Percentiles rank a stretch among this genome's conserved stretches.
Conservation (phyloP, 2,329 filamentous ascomycete genomes). For the Davidsoniella neocaledoniae region DNA sequence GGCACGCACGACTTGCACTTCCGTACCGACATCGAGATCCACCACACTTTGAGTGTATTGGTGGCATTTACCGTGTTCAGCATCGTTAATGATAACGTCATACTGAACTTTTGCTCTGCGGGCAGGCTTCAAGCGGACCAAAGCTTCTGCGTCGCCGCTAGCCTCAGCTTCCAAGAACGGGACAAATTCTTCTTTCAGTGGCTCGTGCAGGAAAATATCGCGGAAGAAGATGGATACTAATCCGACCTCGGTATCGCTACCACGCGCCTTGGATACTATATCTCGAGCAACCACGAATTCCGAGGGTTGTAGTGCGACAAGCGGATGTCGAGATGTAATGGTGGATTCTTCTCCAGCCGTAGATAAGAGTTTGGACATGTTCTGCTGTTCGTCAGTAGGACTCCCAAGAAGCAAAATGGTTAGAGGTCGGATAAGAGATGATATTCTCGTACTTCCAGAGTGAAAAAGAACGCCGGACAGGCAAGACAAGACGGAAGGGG, state of each 20-base stretch:
- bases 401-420: no score
- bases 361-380: background rate
- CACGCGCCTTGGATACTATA: constrained; percentile 17
- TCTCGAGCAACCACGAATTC: constrained; percentile 34
- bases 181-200: constrained; percentile 39
- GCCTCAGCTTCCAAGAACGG: constrained; percentile 41
- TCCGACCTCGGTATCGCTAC: constrained; percentile 14
- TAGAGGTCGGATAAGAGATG: no score
- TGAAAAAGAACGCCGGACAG: no score
- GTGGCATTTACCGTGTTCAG: constrained; percentile 14
- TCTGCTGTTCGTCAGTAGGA: background rate
- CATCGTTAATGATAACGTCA: constrained; percentile 20
- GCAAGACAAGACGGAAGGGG: no score
- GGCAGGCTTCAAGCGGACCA: constrained; percentile 19
- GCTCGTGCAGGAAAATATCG: constrained; percentile 45
- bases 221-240: constrained; percentile 27
- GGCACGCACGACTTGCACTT: constrained; percentile 10
- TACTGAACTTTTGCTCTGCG: constrained; percentile 31
- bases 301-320: constrained; percentile 30
- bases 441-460: no score
- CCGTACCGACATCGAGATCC: constrained; percentile 19
- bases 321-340: constrained; percentile 21
- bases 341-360: no score
- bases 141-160: constrained; percentile 26
- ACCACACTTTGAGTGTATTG: constrained; percentile 24